Evolutionary conservation across 441 rosid species (phyloP).

Genomic region (Bocquillonia castaneifolia): DNA sequence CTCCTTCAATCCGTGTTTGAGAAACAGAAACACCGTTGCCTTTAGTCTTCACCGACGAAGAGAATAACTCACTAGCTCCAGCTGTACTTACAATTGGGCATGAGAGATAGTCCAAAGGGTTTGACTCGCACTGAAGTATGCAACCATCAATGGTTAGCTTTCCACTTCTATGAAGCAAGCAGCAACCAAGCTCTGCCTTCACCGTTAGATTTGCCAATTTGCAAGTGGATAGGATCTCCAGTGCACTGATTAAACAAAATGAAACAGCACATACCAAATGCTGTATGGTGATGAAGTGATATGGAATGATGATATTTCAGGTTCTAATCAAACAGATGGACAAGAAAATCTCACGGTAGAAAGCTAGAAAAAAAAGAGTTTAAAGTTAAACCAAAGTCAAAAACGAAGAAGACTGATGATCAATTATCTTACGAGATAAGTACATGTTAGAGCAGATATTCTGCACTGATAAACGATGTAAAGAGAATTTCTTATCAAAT

Average conservation of each 20-base stretch:
- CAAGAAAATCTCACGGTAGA: background rate
- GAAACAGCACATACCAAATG: slow-evolving; percentile 24
- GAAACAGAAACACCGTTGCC: slow-evolving; percentile 59
- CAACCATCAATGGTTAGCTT: slow-evolving; percentile 81
- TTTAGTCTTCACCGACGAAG: slow-evolving; percentile 35
- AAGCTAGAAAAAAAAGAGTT: slow-evolving; percentile 9
- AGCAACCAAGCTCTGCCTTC: slow-evolving; percentile 90
- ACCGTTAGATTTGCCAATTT: slow-evolving; percentile 78
- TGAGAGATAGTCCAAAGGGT: slow-evolving; percentile 83
- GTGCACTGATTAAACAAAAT: slow-evolving; percentile 54
- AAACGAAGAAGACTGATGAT: background rate
- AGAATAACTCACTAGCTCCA: slow-evolving; percentile 26
- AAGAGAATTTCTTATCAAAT: too few relatives aligned
- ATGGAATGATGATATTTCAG: slow-evolving; percentile 8
- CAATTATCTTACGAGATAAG: background rate
- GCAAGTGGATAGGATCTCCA: slow-evolving; percentile 79
- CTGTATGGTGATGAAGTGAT: slow-evolving; percentile 6
- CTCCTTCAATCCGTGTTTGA: slow-evolving; percentile 86
- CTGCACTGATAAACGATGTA: too few relatives aligned
- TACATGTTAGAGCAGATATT: background rate
- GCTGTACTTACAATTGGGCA: slow-evolving; percentile 85
- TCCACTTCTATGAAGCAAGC: slow-evolving; percentile 90
- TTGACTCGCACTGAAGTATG: slow-evolving; percentile 74
- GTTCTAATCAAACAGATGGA: slow-evolving; percentile 10
- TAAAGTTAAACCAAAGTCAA: background rate